phyloP scores from a whole-genome alignment of 768 basidiomycete genomes.

The Hortiboletus flavorubellus region DNA sequence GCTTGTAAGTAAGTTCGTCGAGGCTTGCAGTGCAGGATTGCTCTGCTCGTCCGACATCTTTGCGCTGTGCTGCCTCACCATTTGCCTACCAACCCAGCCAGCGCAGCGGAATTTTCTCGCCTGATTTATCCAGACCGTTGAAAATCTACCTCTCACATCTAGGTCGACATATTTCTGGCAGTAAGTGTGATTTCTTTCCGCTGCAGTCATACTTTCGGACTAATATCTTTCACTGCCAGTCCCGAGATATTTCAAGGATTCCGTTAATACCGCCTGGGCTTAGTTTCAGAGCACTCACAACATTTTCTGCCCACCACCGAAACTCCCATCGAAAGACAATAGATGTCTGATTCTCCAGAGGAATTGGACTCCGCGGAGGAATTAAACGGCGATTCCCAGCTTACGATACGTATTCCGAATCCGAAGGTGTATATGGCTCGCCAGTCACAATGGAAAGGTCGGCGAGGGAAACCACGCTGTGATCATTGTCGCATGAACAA shows the following conservation, averaged over 20 bases:
- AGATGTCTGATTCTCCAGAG: constrained; percentile 37
- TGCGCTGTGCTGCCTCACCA: constrained; percentile 8
- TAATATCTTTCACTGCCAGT: constrained; percentile 10
- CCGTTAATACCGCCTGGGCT: constrained; percentile 6
- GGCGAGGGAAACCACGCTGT: constrained; percentile 71
- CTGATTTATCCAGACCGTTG: constrained; percentile 12
- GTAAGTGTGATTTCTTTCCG: constrained; percentile 13
- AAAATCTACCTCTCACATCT: constrained; percentile 7
- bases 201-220: constrained; percentile 3
- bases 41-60: constrained; percentile 24
- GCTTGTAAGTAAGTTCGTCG: constrained; percentile 36
- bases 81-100: constrained; percentile 7
- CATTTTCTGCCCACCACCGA: constrained; percentile 18
- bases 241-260: not conserved
- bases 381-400: constrained; percentile 46
- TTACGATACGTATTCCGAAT: constrained; percentile 66
- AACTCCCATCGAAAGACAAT: constrained; percentile 10
- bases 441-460: constrained; percentile 72
- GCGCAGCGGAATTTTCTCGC: constrained; percentile 4
- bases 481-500: constrained; percentile 72
- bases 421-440: constrained; percentile 64
- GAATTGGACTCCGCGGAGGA: constrained; percentile 40
- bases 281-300: constrained; percentile 1
- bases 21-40: constrained; percentile 25
- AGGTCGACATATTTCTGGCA: constrained; percentile 6